phyloP scores from a whole-genome alignment of 192 early-diverging fungal species.

The Geranomyces michiganensis region DNA sequence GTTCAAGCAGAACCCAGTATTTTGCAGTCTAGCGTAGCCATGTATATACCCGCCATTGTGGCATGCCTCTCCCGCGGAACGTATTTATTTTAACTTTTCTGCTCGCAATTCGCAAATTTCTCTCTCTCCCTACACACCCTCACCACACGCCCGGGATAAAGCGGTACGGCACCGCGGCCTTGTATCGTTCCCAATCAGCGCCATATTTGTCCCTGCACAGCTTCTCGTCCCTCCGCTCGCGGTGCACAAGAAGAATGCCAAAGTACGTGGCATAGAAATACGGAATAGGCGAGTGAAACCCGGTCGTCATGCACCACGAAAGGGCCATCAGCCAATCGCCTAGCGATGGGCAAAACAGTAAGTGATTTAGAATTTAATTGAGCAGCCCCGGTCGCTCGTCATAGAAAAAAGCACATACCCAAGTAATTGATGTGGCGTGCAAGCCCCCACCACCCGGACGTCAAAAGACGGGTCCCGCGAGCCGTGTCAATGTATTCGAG shows the following conservation, averaged over 20 bases:
- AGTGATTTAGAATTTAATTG: neutral
- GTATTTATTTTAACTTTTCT: too few relatives aligned
- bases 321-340: constrained; percentile 93
- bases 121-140: neutral
- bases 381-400: neutral
- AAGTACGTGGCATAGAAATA: constrained; percentile 97
- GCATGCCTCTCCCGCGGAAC: too few relatives aligned
- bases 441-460: constrained; percentile 93
- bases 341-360: constrained; percentile 4
- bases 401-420: constrained; percentile 43
- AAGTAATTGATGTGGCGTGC: constrained; percentile 95
- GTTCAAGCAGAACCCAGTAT: too few relatives aligned
- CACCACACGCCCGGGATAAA: constrained; percentile 72
- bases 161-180: constrained; percentile 74
- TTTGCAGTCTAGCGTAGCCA: too few relatives aligned
- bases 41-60: too few relatives aligned
- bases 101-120: too few relatives aligned
- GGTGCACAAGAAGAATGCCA: constrained; percentile 85
- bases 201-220: constrained; percentile 93
- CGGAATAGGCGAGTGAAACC: constrained; percentile 76
- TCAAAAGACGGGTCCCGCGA: constrained; percentile 77
- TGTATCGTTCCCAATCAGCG: constrained; percentile 90
- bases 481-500: constrained; percentile 86
- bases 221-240: constrained; percentile 84
- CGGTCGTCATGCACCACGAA: constrained; percentile 87